Percentiles rank a stretch among this genome's conserved stretches.
Evolutionary conservation across 495 filamentous ascomycete species (phyloP).

Genomic region (Neurospora sp.): DNA sequence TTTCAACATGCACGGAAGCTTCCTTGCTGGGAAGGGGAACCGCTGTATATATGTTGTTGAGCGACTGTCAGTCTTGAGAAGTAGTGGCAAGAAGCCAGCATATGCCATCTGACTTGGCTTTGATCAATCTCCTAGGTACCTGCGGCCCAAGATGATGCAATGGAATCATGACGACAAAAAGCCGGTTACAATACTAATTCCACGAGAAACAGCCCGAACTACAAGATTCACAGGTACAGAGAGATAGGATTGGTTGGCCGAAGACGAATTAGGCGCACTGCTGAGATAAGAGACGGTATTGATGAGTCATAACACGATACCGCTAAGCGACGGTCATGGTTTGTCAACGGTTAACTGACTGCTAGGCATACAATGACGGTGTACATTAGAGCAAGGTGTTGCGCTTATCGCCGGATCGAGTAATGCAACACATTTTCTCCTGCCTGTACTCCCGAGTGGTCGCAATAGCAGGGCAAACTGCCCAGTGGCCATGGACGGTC

Average conservation of each 20-base stretch:
- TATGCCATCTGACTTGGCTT: neutral
- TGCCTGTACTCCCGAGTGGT: neutral
- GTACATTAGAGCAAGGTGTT: neutral
- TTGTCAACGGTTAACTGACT: neutral
- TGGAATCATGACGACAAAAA: neutral
- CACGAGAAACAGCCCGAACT: neutral
- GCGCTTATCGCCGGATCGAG: neutral
- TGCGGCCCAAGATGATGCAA: neutral
- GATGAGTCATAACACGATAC: neutral
- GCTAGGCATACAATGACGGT: neutral
- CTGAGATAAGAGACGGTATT: neutral
- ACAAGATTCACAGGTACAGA: neutral
- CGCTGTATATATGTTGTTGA: neutral
- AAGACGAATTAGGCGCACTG: neutral
- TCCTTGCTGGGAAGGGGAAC: neutral
- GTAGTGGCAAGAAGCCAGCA: neutral
- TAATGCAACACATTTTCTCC: neutral
- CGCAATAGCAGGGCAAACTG: neutral
- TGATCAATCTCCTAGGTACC: neutral
- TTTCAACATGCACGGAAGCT: neutral
- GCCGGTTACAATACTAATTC: neutral
- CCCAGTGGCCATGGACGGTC: neutral
- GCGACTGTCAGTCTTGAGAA: neutral
- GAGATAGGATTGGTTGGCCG: neutral
- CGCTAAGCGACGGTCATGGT: neutral